These are phyloP conservation scores for Auxenochlorella pyrenoidosa DNA, from an alignment of 139 green algal species.

Conservation along the genomic window DNA sequence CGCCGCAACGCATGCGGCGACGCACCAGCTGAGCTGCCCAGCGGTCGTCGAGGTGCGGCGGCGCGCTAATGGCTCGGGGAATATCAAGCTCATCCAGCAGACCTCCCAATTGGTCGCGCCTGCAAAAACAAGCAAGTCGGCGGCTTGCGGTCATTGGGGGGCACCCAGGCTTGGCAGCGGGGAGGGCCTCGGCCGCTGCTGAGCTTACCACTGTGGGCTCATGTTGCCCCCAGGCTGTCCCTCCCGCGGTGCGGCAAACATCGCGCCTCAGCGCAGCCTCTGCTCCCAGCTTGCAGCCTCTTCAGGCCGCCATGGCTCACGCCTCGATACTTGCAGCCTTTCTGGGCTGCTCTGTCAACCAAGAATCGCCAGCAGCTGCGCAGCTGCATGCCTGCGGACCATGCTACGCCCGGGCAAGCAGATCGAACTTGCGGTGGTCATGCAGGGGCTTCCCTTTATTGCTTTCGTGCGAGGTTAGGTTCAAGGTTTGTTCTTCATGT, in stretches of 20 bases:
- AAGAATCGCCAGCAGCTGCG: too few species aligned
- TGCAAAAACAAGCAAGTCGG: too few species aligned
- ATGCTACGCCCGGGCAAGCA: too few species aligned
- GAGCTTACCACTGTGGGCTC: not conserved
- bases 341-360: too few species aligned
- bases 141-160: too few species aligned
- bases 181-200: too few species aligned
- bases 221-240: not conserved
- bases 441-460: too few species aligned
- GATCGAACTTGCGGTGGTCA: too few species aligned
- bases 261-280: not conserved
- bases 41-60: constrained; percentile 82
- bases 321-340: not conserved
- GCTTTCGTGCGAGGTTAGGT: too few species aligned
- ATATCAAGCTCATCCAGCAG: constrained; percentile 87
- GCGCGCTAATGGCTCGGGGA: constrained; percentile 80
- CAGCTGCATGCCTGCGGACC: too few species aligned
- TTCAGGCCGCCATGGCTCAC: not conserved
- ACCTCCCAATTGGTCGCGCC: constrained; percentile 49
- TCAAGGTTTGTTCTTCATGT: too few species aligned
- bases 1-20: constrained; percentile 5
- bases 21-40: constrained; percentile 61
- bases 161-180: too few species aligned
- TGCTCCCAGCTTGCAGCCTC: not conserved
- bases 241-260: not conserved